Conservation (phyloP, 2,329 filamentous ascomycete genomes). For the Metarhizium humberi region DNA sequence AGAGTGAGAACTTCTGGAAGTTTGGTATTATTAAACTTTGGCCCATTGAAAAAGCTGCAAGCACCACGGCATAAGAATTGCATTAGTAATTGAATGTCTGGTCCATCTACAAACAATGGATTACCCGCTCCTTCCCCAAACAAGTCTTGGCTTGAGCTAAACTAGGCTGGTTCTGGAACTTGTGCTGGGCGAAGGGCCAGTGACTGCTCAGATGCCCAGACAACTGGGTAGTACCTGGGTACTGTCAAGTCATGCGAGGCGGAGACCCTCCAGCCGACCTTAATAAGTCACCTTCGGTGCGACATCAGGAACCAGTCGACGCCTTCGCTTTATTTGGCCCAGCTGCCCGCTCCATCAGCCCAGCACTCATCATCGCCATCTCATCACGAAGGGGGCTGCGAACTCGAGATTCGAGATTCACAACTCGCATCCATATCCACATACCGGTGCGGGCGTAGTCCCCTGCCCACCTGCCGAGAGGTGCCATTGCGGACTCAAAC, state of each 20-base stretch:
- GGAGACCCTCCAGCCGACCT: background rate
- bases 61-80: no score
- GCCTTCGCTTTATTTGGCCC: background rate
- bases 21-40: no score
- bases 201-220: no score
- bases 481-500: background rate
- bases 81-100: no score
- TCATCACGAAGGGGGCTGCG: background rate
- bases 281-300: background rate
- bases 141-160: no score
- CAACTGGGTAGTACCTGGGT: no score
- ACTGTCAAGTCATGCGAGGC: conserved; percentile 1
- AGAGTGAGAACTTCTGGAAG: no score
- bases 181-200: no score
- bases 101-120: no score
- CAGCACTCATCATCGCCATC: background rate
- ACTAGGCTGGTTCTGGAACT: no score
- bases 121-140: no score
- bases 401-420: background rate
- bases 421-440: background rate
- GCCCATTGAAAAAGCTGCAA: no score
- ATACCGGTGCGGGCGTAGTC: background rate
- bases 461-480: background rate
- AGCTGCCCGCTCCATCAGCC: background rate
- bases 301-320: background rate